Conservation (phyloP, 345 rosid species). For the Rhizophora mangle region DNA sequence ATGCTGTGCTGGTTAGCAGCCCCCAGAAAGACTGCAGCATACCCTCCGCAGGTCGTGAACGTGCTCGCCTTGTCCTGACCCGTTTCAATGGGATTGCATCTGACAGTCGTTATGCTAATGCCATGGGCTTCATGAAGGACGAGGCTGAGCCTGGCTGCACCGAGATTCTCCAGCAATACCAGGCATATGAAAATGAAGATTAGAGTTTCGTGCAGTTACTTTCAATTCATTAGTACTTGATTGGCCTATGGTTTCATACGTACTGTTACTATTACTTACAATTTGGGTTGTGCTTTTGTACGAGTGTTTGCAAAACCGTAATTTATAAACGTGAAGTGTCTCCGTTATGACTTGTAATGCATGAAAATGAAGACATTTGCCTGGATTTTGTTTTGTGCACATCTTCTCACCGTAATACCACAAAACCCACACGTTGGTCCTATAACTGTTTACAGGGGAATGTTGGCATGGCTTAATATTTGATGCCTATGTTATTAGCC, state of each 20-base stretch:
- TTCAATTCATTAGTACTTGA: not conserved
- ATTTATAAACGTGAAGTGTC: too few species aligned
- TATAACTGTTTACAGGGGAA: too few species aligned
- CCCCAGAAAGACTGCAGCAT: constrained; percentile 46
- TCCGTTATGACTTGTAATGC: too few species aligned
- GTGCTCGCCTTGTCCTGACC: constrained; percentile 78
- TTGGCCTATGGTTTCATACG: not conserved
- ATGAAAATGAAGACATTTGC: too few species aligned
- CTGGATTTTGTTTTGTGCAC: too few species aligned
- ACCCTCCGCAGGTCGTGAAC: constrained; percentile 61
- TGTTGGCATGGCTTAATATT: too few species aligned
- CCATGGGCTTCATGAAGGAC: constrained; percentile 55
- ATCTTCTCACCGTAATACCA: too few species aligned
- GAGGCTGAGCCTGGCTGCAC: constrained; percentile 51
- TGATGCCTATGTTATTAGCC: too few species aligned
- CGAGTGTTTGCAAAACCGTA: too few species aligned
- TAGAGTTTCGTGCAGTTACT: not conserved
- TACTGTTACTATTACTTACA: not conserved
- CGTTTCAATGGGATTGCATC: constrained; percentile 61
- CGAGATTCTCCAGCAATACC: constrained; percentile 62
- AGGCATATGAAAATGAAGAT: constrained; percentile 44
- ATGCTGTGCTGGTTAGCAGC: constrained; percentile 60
- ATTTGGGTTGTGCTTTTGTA: too few species aligned
- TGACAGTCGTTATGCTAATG: constrained; percentile 54
- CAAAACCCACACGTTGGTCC: too few species aligned